Evolutionary conservation across 495 filamentous ascomycete genomes (phyloP), one percentile per base, ranked within the genome.

Genomic region (Chaetomidium leptoderma): DNA sequence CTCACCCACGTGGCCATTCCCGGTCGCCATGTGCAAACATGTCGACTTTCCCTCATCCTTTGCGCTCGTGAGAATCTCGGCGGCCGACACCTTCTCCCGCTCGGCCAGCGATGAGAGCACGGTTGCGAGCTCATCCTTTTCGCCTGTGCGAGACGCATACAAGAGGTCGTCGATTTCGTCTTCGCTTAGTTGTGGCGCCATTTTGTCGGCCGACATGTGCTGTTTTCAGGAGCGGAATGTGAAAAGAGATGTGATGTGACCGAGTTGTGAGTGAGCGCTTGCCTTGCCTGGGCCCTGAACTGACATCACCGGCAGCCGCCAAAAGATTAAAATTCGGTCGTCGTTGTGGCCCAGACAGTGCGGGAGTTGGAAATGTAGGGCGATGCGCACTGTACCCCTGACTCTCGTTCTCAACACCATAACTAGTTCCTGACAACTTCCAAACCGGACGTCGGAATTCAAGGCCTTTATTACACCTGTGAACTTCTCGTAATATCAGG

Each of bases 161-260:
- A 96, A 80, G 60, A 96, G 83, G 66, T 96, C 92, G 67, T 92
- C 90, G 57, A 91, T 86, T 65, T 88, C 80, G 43, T 96, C 92
- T 66, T 84, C 81, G 24, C 80, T 81, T 55, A 92, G 74, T 40
- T 74, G 71, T 3, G 76, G 71, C 1, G 76, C 68, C 78, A 81
- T 81, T 29, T 61, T 72, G 30, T 52, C 51, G 30, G 13, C 32
- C 9, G 13, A 21, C 14, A 1, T 32, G n/a, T n/a, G n/a, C n/a
- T n/a, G n/a, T n/a, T n/a, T n/a, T n/a, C n/a, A n/a, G n/a, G n/a
- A n/a, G n/a, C n/a, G n/a, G n/a, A n/a, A n/a, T n/a, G n/a, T n/a
- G n/a, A n/a, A n/a, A n/a, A n/a, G n/a, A n/a, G n/a, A n/a, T n/a
- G n/a, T n/a, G n/a, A n/a, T n/a, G n/a, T n/a, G n/a, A n/a, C n/a